Evolutionary conservation across 139 green algal species (phyloP).

Genomic region (Chlamydomonas asymmetrica): DNA sequence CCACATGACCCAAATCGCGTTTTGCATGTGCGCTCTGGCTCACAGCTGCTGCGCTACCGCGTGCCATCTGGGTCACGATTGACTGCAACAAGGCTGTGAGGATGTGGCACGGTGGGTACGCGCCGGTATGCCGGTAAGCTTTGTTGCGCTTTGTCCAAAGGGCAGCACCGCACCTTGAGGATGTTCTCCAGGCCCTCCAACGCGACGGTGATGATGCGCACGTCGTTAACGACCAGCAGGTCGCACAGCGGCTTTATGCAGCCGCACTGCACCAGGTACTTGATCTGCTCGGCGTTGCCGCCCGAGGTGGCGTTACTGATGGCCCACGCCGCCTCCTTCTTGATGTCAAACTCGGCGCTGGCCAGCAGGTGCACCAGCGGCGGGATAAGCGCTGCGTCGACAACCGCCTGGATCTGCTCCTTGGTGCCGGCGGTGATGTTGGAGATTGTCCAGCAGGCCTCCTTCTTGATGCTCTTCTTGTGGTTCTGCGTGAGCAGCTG

Average conservation of each 20-base stretch:
- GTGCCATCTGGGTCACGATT: neutral
- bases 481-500: constrained; percentile 88
- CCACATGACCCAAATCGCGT: too few relatives aligned
- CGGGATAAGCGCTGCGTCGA: constrained; percentile 88
- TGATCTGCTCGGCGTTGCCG: constrained; percentile 83
- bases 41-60: too few relatives aligned
- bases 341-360: constrained; percentile 98
- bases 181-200: constrained; percentile 99
- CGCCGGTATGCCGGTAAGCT: neutral
- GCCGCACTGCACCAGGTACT: constrained; percentile 83
- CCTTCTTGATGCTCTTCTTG: constrained; percentile 99
- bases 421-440: constrained; percentile 99
- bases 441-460: constrained; percentile 99
- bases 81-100: neutral
- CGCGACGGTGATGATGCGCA: constrained; percentile 96
- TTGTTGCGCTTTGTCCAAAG: neutral
- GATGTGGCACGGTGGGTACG: neutral
- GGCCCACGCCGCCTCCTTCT: constrained; percentile 99
- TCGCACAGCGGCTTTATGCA: constrained; percentile 97
- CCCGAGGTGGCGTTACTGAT: constrained; percentile 98
- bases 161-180: constrained; percentile 91
- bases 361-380: constrained; percentile 89
- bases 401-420: constrained; percentile 97
- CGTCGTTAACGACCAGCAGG: constrained; percentile 87
- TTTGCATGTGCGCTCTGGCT: too few relatives aligned